These are phyloP conservation scores for Podila verticillata DNA, from an alignment of 192 early-diverging fungal genomes.

Conservation along the genomic window DNA sequence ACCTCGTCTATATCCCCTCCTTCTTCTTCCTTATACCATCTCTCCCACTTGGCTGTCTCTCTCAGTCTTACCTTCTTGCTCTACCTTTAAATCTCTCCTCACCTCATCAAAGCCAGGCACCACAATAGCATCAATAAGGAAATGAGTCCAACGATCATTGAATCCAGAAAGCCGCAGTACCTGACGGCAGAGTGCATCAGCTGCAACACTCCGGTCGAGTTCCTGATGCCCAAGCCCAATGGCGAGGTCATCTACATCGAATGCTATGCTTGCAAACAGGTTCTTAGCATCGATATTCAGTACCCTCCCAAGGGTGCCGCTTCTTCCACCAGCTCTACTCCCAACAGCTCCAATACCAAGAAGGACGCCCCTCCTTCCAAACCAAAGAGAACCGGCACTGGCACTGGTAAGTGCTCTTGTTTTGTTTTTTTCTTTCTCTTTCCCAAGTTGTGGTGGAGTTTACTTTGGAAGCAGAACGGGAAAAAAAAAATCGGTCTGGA, in stretches of 20 bases:
- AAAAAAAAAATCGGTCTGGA: too few species aligned
- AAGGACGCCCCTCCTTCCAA: slow-evolving; percentile 14
- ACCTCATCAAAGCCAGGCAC: neutral
- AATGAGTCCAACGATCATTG: slow-evolving; percentile 54
- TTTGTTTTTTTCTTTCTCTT: slow-evolving; percentile 3
- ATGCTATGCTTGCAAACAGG: slow-evolving; percentile 64
- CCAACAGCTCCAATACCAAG: slow-evolving; percentile 20
- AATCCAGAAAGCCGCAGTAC: slow-evolving; percentile 65
- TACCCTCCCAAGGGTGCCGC: slow-evolving; percentile 44
- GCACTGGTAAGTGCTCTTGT: slow-evolving; percentile 21
- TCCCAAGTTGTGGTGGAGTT: neutral
- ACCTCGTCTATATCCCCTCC: neutral
- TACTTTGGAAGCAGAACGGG: too few species aligned
- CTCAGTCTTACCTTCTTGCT: neutral
- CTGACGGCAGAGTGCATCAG: slow-evolving; percentile 59
- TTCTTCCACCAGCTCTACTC: slow-evolving; percentile 19
- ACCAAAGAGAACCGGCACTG: slow-evolving; percentile 32
- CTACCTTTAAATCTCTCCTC: neutral
- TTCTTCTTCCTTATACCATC: neutral
- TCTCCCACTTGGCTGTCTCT: neutral
- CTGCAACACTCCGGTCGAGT: slow-evolving; percentile 63
- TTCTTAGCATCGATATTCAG: slow-evolving; percentile 54
- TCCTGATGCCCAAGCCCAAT: slow-evolving; percentile 45
- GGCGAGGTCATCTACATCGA: slow-evolving; percentile 57
- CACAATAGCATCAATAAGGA: neutral